Percentiles rank a stretch among this genome's conserved stretches.
Conservation (phyloP, 139 green algal species). For the Gonium pectorale region DNA sequence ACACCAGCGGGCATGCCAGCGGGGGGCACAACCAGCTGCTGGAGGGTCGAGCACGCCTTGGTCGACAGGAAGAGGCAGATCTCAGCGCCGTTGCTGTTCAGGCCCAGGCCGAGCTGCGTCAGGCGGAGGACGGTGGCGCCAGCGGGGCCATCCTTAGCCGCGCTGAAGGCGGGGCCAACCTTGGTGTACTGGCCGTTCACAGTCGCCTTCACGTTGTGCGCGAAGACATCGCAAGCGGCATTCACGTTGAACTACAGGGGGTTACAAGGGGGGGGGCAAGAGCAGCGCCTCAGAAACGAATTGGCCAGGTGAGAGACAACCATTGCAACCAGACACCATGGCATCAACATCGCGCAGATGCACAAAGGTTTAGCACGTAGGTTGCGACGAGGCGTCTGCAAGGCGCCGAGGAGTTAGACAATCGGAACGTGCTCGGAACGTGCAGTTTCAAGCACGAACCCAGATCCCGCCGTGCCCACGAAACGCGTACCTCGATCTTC, state of each 20-base stretch:
- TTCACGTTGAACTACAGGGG: slow-evolving; percentile 14
- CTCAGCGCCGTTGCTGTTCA: neutral
- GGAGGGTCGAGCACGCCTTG: slow-evolving; percentile 11
- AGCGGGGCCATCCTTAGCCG: neutral
- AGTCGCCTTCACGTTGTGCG: neutral
- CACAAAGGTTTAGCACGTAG: too few relatives aligned
- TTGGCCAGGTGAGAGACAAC: too few relatives aligned
- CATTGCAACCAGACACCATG: too few relatives aligned
- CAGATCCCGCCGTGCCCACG: too few relatives aligned
- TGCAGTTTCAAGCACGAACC: too few relatives aligned
- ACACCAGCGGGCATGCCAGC: neutral
- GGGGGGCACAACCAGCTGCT: slow-evolving; percentile 3
- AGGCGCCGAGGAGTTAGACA: too few relatives aligned
- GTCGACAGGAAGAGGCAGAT: slow-evolving; percentile 2
- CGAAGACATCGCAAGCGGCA: neutral
- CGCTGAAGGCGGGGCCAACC: neutral
- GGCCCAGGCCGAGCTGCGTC: slow-evolving; percentile 26
- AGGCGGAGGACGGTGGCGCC: neutral
- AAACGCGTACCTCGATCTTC: slow-evolving; percentile 19
- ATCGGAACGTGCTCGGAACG: neutral
- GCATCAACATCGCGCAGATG: too few relatives aligned
- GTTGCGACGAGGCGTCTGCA: too few relatives aligned
- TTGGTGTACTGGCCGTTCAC: slow-evolving; percentile 8
- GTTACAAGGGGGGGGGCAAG: neutral
- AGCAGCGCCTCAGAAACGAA: neutral